Evolutionary conservation across 768 basidiomycete genomes (phyloP).

Genomic region (Rhodotorula kratochvilovae): DNA sequence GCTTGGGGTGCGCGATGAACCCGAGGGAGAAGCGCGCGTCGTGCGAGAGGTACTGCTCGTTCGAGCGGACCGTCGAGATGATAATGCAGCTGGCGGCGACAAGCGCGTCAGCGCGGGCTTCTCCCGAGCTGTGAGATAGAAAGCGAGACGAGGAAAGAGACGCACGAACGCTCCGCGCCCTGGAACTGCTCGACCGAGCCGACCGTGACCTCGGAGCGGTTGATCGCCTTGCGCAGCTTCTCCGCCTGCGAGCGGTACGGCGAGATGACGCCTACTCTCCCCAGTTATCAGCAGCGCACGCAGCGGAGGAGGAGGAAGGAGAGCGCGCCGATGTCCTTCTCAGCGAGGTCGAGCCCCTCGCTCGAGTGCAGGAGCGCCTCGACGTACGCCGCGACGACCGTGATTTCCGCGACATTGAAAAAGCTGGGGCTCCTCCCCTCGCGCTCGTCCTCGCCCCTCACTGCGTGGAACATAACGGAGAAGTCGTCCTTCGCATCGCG

Average conservation of each 20-base stretch:
- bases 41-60: conserved; percentile 42
- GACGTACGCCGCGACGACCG: conserved; percentile 2
- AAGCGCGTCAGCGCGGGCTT: too few relatives aligned
- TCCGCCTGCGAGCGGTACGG: conserved; percentile 20
- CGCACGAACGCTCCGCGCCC: conserved; percentile 20
- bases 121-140: too few relatives aligned
- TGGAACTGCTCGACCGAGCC: conserved; percentile 36
- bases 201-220: not conserved
- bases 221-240: conserved; percentile 13
- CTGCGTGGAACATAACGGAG: conserved; percentile 45
- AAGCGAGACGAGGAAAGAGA: too few relatives aligned
- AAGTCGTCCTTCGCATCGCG: conserved; percentile 41
- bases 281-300: not conserved
- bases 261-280: conserved; percentile 12
- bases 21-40: conserved; percentile 46
- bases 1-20: conserved; percentile 45
- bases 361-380: not conserved
- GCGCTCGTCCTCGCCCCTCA: conserved; percentile 44
- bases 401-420: conserved; percentile 45
- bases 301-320: too few relatives aligned
- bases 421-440: conserved; percentile 46
- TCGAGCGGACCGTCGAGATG: conserved; percentile 43
- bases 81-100: conserved; percentile 26
- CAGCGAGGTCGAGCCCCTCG: not conserved
- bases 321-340: conserved; percentile 20